Base-by-base conservation (phyloP, 1,284 basidiomycete species). In the Fomitopsis pinicola region DNA sequence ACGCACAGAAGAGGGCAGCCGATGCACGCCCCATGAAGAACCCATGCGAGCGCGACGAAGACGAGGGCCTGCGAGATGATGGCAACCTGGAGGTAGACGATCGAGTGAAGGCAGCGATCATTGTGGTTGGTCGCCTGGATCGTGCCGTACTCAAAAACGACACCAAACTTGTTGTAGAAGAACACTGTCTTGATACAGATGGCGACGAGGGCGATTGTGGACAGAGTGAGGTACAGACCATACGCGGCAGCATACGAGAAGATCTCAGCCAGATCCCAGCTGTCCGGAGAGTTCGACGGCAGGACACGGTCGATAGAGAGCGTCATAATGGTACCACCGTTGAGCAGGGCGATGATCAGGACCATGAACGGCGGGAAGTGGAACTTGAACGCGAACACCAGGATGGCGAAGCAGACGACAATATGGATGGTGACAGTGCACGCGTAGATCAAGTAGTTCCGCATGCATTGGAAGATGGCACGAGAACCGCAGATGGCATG, bases 301-400 rank as follows among this genome's bases (percentile, higher is more conserved):
- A 98, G 79, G 65, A 98, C 96, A 77, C 96, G 94, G 78, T 98
- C 96, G 63, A 98, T 91, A 33, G 95, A 97, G 67, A 98, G 85
- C 12, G 96, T 98, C 95, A 98, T 98, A 85, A 98, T 97, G 68
- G 96, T 97, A 77, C 96, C 96, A 75, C 98, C 96, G 79, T 98
- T 98, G 69, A 98, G 82, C 58, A 98, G 84, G 63, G 96, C 95
- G 68, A 98, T 97, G 78, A 98, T 93, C 76, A 98, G 91, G 67
- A 98, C 89, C 96, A 98, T 98, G 88, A 98, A 98, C 17, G 96
- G 95, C 71, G 96, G 96, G 93, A 98, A 98, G 78, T 97, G 91
- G 77, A 95, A 95, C 82, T 91, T 88, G 89, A 95, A 98, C 62
- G 90, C 91, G 75, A 98, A 98, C 57, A 94, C 92, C 74, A 98